Percentiles rank a stretch among this genome's conserved stretches.
phyloP scores from a whole-genome alignment of 1,284 basidiomycete genomes.

The Cystobasidium sp. region DNA sequence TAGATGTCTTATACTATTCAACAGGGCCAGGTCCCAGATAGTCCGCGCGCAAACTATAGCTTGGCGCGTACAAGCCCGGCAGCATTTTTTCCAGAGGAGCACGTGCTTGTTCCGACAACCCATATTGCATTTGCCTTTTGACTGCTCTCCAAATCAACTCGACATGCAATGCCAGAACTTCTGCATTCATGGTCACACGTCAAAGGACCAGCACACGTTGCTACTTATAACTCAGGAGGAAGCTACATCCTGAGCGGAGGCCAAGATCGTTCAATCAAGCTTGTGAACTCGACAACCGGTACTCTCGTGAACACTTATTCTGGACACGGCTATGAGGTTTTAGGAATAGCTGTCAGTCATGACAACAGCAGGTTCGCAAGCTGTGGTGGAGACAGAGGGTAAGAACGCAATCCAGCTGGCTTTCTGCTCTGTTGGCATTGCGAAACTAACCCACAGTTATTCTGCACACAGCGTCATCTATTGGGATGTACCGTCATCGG shows the following conservation, averaged over 20 bases:
- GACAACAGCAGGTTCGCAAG: slow-evolving; percentile 94
- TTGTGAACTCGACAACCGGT: slow-evolving; percentile 86
- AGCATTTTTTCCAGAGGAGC: too few relatives aligned
- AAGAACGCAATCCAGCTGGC: background rate
- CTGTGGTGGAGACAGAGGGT: slow-evolving; percentile 75
- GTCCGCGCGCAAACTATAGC: too few relatives aligned
- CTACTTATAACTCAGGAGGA: slow-evolving; percentile 64
- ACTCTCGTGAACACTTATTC: slow-evolving; percentile 87
- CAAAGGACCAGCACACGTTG: slow-evolving; percentile 56
- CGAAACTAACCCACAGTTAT: background rate
- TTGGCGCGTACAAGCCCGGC: too few relatives aligned
- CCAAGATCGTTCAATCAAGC: slow-evolving; percentile 81
- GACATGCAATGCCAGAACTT: slow-evolving; percentile 33
- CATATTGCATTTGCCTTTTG: background rate
- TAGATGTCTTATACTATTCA: background rate
- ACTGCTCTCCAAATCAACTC: background rate
- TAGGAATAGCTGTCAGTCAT: slow-evolving; percentile 77
- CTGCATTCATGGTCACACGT: slow-evolving; percentile 36
- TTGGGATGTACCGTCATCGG: slow-evolving; percentile 91
- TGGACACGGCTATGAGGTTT: slow-evolving; percentile 91
- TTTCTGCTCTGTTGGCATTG: background rate
- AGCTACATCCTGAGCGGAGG: slow-evolving; percentile 90
- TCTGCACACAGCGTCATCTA: slow-evolving; percentile 75
- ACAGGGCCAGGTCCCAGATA: too few relatives aligned
- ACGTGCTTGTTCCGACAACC: too few relatives aligned